A percentile compares a stretch with the other conserved stretches of the same genome.
Conservation (phyloP, 2,329 filamentous ascomycete species). For the Laburnicola sp. region DNA sequence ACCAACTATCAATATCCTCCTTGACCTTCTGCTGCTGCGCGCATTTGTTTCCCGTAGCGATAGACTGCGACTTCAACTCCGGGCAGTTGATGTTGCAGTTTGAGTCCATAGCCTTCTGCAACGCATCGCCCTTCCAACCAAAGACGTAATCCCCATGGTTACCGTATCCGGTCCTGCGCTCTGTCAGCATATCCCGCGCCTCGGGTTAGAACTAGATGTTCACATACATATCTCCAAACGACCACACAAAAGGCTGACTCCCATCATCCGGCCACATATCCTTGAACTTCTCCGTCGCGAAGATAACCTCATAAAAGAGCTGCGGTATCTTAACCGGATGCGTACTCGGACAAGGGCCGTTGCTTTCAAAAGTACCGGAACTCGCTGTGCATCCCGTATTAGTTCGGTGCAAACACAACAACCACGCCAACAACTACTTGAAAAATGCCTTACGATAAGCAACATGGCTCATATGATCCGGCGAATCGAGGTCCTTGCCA, state of each 20-base stretch:
- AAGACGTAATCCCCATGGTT: constrained; percentile 58
- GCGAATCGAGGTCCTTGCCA: constrained; percentile 52
- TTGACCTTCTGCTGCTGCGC: constrained; percentile 67
- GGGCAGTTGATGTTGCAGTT: constrained; percentile 45
- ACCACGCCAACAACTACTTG: no score
- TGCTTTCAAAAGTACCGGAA: constrained; percentile 33
- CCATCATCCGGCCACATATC: constrained; percentile 28
- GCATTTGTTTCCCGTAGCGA: constrained; percentile 54
- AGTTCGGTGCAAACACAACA: no score
- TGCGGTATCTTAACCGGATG: constrained; percentile 48
- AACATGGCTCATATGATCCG: constrained; percentile 58
- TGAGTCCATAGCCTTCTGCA: constrained; percentile 45
- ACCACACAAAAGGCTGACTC: constrained; percentile 37
- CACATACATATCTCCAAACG: constrained; percentile 40
- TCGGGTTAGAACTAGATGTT: constrained; percentile 14
- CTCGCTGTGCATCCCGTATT: neutral
- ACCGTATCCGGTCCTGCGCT: constrained; percentile 47
- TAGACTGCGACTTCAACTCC: constrained; percentile 50
- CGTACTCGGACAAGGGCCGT: constrained; percentile 56
- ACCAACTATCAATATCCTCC: constrained; percentile 80
- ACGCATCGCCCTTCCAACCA: constrained; percentile 54
- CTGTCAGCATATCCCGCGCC: constrained; percentile 35
- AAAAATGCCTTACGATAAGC: constrained; percentile 24
- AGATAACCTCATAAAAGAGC: constrained; percentile 28
- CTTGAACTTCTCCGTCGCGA: constrained; percentile 42